Evolutionary conservation across 225 moss, liverwort and hornwort species (phyloP).

Genomic region (Ulota crispa): DNA sequence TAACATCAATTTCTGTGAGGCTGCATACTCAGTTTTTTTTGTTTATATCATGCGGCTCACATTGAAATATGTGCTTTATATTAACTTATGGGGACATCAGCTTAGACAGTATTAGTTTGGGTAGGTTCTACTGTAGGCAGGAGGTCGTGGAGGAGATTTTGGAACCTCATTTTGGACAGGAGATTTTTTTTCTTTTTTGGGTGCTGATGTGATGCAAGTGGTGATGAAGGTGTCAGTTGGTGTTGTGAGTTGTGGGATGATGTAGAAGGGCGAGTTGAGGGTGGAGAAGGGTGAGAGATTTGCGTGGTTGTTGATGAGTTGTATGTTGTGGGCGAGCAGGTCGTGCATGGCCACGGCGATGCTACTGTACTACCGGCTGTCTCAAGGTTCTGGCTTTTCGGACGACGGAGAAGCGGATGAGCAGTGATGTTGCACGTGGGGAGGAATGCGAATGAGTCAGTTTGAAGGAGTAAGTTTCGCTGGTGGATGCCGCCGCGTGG

Average conservation of each 20-base stretch:
- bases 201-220: background rate
- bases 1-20: too few relatives aligned
- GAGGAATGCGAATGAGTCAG: background rate
- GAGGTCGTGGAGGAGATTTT: background rate
- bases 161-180: background rate
- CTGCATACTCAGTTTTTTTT: too few relatives aligned
- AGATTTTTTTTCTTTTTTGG: too few relatives aligned
- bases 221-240: background rate
- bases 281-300: background rate
- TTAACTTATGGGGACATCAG: too few relatives aligned
- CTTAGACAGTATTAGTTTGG: too few relatives aligned
- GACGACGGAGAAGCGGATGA: constrained; percentile 44
- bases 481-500: background rate
- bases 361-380: constrained; percentile 63
- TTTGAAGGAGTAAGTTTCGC: background rate
- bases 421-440: constrained; percentile 22
- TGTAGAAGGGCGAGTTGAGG: background rate
- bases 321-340: constrained; percentile 23
- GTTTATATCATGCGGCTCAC: too few relatives aligned
- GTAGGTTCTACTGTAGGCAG: too few relatives aligned
- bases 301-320: background rate
- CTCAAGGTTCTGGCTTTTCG: constrained; percentile 43
- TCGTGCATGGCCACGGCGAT: constrained; percentile 65
- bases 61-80: too few relatives aligned
- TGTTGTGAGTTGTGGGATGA: background rate